Evolutionary conservation across 2,329 filamentous ascomycete species (phyloP).

Genomic region (Penicillium frequentans): DNA sequence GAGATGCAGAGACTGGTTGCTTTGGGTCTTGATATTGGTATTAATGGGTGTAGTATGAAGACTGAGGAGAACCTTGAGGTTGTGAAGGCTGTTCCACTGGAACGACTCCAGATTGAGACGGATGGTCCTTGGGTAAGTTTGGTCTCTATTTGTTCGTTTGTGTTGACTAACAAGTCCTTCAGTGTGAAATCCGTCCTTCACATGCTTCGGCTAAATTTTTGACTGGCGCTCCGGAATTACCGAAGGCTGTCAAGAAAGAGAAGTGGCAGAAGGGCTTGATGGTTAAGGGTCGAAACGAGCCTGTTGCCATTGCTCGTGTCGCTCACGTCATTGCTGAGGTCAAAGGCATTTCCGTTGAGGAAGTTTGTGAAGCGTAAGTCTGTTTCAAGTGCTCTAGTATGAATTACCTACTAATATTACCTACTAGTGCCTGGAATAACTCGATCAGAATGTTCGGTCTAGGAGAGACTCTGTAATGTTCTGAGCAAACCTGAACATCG

Average conservation of each 20-base stretch:
- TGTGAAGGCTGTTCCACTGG: conserved; percentile 74
- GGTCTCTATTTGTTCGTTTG: not conserved
- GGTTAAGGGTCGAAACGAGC: conserved; percentile 95
- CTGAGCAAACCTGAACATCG: not conserved
- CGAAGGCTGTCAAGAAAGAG: conserved; percentile 91
- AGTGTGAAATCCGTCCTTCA: conserved; percentile 86
- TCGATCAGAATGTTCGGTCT: conserved; percentile 77
- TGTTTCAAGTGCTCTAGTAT: not conserved
- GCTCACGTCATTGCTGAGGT: conserved; percentile 86
- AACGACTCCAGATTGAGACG: conserved; percentile 88
- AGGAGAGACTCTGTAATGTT: conserved; percentile 42
- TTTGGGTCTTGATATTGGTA: conserved; percentile 83
- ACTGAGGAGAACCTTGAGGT: conserved; percentile 87
- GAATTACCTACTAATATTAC: conserved; percentile 20
- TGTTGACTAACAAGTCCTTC: not conserved
- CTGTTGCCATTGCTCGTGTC: conserved; percentile 80
- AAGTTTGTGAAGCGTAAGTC: conserved; percentile 74
- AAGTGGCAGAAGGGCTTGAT: conserved; percentile 84
- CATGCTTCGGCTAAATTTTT: conserved; percentile 81
- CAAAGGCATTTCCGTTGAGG: conserved; percentile 75
- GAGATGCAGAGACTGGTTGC: conserved; percentile 81
- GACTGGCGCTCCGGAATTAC: conserved; percentile 68
- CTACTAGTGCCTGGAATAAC: conserved; percentile 69
- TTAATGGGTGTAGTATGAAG: conserved; percentile 96
- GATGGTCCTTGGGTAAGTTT: conserved; percentile 77